Evolutionary conservation across 1,284 basidiomycete genomes (phyloP), one percentile per base, ranked within the genome.

Genomic region (Sporisorium exsertum): DNA sequence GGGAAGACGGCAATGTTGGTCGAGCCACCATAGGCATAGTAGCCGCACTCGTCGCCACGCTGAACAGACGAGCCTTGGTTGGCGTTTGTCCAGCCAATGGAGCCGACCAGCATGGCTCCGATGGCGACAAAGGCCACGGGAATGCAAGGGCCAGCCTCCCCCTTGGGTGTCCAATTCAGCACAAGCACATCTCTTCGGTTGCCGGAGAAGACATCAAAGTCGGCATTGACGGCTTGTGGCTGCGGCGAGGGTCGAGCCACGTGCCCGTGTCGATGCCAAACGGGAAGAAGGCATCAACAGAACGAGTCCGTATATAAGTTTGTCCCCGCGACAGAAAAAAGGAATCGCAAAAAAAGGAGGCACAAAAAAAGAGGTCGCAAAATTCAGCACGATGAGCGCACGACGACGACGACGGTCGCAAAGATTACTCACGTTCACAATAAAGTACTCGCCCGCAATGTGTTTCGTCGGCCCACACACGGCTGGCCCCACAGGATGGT

Each of bases 11-110:
- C 54, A 29, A 84, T 64, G 15, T 74, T 59, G 9, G 81, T 83
- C 5, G 71, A 78, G 15, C 83, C 83, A 10, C 83, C 83, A 51
- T 83, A 81, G 68, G 87, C 87, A 81, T 88, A 89, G 85, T 87
- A 88, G 2, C 88, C 95, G 76, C 96, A 90, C 84, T 97, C 95
- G 76, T 97, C 90, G 6, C 94, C 94, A 12, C 93, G 91, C 79
- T 89, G 88, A 43, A 97, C 90, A 1, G 87, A 79, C 22, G 95
- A 89, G 1, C 94, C 94, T 78, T 95, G 92, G 51, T 91, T 83
- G 22, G 94, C 92, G 45, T 77, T 77, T 0, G 93, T 94, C 16
- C 92, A 92, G 73, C 91, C 87, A 81, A 96, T 97, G 9, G 86
- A 87, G 6, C 88, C 88, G 4, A 89, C 88, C 52, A 89, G 86